Conservation (phyloP, 23 red algal species). For the Gracilaria vermiculophylla region DNA sequence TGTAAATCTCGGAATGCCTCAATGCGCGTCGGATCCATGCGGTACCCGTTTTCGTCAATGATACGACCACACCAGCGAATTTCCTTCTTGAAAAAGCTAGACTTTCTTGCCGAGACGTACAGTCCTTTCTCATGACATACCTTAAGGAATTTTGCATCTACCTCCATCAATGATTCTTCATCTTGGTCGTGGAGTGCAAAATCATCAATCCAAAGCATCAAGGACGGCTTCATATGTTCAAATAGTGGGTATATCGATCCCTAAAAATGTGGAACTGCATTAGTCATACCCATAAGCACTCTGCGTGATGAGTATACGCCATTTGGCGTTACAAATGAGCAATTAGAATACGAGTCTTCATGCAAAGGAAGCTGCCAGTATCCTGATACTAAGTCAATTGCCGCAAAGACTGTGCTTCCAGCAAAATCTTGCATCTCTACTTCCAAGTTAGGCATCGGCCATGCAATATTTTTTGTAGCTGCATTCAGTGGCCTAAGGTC, state of each 20-base stretch:
- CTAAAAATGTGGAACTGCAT: constrained; percentile 39
- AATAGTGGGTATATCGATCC: neutral
- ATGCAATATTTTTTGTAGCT: too few relatives aligned
- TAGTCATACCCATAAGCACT: constrained; percentile 9
- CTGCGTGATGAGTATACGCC: neutral
- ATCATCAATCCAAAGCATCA: constrained; percentile 61
- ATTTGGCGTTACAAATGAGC: neutral
- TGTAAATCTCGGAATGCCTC: neutral
- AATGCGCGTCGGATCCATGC: constrained; percentile 12
- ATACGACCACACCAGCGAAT: constrained; percentile 23
- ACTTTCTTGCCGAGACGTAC: neutral
- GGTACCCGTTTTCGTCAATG: neutral
- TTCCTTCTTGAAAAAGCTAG: neutral
- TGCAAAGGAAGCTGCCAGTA: constrained; percentile 47
- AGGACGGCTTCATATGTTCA: neutral
- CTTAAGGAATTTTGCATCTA: neutral
- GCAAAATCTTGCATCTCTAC: constrained; percentile 20
- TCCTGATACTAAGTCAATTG: constrained; percentile 14
- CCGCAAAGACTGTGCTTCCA: constrained; percentile 14
- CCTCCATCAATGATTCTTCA: neutral
- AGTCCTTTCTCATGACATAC: neutral
- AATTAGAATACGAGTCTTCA: constrained; percentile 1
- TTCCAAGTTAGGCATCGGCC: constrained; percentile 53
- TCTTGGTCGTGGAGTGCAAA: neutral
- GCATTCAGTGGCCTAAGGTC: too few relatives aligned